A percentile compares a stretch with the other conserved stretches of the same genome.
Evolutionary conservation across 2,329 filamentous ascomycete genomes (phyloP).

Genomic region (Colletotrichum costaricense): DNA sequence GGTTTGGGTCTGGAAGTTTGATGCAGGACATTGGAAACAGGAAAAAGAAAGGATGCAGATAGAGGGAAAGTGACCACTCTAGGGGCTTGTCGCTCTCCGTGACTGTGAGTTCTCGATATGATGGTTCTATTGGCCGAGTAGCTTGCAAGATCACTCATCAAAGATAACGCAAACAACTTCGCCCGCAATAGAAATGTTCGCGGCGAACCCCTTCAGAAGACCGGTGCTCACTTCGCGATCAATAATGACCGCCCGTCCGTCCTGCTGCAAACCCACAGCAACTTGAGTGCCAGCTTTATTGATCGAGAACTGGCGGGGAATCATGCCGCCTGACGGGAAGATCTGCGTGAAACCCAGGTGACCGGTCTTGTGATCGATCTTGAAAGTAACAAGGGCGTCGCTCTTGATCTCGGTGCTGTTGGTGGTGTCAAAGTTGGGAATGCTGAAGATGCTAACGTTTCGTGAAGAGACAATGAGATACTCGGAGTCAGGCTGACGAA

Average conservation of each 20-base stretch:
- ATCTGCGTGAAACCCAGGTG: constrained; percentile 65
- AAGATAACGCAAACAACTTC: constrained; percentile 60
- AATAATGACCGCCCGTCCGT: constrained; percentile 70
- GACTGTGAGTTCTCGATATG: background rate
- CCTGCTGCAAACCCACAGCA: constrained; percentile 74
- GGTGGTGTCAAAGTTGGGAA: constrained; percentile 54
- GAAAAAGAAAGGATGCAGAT: background rate
- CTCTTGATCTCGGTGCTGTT: constrained; percentile 56
- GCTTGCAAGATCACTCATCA: constrained; percentile 48
- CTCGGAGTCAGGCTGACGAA: constrained; percentile 61
- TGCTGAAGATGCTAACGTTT: constrained; percentile 64
- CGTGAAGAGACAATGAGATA: constrained; percentile 77
- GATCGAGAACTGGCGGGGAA: constrained; percentile 75
- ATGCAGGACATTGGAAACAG: background rate
- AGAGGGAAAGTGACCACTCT: background rate
- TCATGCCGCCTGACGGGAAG: constrained; percentile 70
- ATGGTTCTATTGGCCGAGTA: background rate
- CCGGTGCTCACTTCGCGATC: constrained; percentile 69
- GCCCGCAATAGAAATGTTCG: constrained; percentile 53
- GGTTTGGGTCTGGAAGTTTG: background rate
- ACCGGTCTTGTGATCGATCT: constrained; percentile 64
- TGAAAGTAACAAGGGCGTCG: constrained; percentile 73
- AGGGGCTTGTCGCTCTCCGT: background rate
- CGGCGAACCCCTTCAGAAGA: constrained; percentile 59
- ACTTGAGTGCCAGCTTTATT: constrained; percentile 72